Percentiles rank a stretch among this genome's conserved stretches.
Evolutionary conservation across 2,329 filamentous ascomycete genomes (phyloP).

Genomic region (Curvularia eragrostidis): DNA sequence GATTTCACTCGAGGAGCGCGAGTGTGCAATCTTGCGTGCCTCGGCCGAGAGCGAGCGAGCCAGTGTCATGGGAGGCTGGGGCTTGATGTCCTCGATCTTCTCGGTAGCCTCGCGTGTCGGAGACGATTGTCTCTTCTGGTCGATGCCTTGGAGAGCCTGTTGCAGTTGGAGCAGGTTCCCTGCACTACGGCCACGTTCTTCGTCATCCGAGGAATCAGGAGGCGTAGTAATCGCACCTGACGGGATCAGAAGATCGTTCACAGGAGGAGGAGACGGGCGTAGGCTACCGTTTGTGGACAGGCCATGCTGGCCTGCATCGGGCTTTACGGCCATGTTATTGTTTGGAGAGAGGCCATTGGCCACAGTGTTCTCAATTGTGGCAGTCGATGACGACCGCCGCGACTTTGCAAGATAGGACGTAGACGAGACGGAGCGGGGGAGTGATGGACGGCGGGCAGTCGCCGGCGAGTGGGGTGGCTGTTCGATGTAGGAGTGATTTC

Average conservation of each 20-base stretch:
- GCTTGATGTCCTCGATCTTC: constrained; percentile 22
- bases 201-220: constrained; percentile 90
- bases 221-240: constrained; percentile 87
- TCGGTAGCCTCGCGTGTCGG: constrained; percentile 52
- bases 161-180: constrained; percentile 71
- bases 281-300: constrained; percentile 64
- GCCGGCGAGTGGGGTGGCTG: constrained; percentile 44
- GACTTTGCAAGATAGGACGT: constrained; percentile 68
- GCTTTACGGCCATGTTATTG: constrained; percentile 27
- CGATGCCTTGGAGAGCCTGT: constrained; percentile 81
- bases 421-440: constrained; percentile 64
- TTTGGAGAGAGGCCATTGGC: constrained; percentile 40
- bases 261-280: constrained; percentile 82
- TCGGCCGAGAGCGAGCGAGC: constrained; percentile 57
- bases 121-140: constrained; percentile 67
- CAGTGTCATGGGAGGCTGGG: constrained; percentile 27
- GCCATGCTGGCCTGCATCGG: constrained; percentile 26
- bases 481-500: constrained; percentile 59
- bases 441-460: constrained; percentile 52
- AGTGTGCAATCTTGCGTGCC: constrained; percentile 67
- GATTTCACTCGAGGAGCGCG: constrained; percentile 65
- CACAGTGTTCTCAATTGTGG: constrained; percentile 38
- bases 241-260: constrained; percentile 78
- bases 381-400: constrained; percentile 63
- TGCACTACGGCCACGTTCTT: constrained; percentile 65